phyloP scores from a whole-genome alignment of 2,329 filamentous ascomycete species.

The Calonectria montana region DNA sequence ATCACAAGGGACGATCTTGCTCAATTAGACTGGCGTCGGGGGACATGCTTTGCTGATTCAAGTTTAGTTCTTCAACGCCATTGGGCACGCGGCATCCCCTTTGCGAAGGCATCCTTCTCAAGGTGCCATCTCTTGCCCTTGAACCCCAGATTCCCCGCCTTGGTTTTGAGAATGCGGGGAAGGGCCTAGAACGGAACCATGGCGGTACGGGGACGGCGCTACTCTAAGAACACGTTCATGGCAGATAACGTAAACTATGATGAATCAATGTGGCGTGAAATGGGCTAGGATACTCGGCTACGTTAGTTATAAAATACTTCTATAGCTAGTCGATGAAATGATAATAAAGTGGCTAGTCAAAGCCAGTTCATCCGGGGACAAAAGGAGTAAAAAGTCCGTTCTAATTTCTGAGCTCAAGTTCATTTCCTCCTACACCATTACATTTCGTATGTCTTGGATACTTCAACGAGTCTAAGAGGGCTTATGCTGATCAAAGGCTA shows the following conservation, averaged over 20 bases:
- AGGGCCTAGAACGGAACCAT: background rate
- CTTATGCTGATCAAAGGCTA: background rate
- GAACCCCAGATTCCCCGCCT: background rate
- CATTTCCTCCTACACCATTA: background rate
- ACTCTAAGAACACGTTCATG: background rate
- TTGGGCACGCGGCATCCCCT: background rate
- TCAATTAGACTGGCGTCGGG: background rate
- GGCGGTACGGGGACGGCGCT: background rate
- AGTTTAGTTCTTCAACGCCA: background rate
- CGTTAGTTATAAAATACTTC: background rate
- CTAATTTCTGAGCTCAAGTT: background rate
- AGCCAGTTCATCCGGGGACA: background rate
- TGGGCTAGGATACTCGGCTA: background rate
- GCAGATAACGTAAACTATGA: background rate
- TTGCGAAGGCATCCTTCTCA: background rate
- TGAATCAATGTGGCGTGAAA: background rate
- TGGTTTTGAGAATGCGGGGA: background rate
- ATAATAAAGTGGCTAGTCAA: background rate
- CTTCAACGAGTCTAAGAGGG: background rate
- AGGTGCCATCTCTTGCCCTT: background rate
- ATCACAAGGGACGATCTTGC: background rate
- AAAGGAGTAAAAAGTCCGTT: background rate
- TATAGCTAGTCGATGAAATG: background rate
- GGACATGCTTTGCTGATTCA: background rate
- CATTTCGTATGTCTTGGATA: background rate